phyloP scores from a whole-genome alignment of 176 grass and related monocot genomes.

The Lolium rigidum region DNA sequence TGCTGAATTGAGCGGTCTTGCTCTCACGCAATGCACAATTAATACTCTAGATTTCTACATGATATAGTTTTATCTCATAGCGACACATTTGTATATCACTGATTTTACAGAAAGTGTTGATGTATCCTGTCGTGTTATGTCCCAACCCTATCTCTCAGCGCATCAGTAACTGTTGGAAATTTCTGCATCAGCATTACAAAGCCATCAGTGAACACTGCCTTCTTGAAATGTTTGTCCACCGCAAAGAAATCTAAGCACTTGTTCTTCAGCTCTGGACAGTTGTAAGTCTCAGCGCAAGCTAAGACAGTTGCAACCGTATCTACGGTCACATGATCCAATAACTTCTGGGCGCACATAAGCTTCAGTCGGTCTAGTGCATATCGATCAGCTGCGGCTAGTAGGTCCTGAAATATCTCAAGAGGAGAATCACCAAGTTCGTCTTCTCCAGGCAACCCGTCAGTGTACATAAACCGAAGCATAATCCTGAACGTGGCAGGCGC shows the following conservation, averaged over 20 bases:
- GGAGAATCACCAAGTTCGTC: not conserved
- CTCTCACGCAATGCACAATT: not conserved
- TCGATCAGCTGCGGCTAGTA: slow-evolving; percentile 61
- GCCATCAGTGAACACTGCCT: slow-evolving; percentile 30
- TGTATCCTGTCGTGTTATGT: not conserved
- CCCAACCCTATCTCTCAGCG: not conserved
- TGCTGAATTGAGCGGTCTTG: not conserved
- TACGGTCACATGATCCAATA: slow-evolving; percentile 34
- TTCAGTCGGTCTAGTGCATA: slow-evolving; percentile 64
- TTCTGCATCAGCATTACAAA: not conserved
- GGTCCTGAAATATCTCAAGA: not conserved
- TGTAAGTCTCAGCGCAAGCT: slow-evolving; percentile 59
- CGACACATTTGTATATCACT: not conserved
- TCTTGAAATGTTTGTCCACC: slow-evolving; percentile 43
- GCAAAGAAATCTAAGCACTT: slow-evolving; percentile 58
- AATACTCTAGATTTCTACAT: too few relatives aligned
- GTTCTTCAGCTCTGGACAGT: slow-evolving; percentile 50
- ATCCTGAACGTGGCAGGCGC: slow-evolving; percentile 35
- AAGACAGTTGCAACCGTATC: slow-evolving; percentile 43
- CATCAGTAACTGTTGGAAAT: not conserved
- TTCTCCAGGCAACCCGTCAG: slow-evolving; percentile 29
- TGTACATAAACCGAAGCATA: slow-evolving; percentile 64
- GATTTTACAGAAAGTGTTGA: not conserved
- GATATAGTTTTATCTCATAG: not conserved
- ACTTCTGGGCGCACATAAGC: slow-evolving; percentile 45